Evolutionary conservation across 2,329 filamentous ascomycete species (phyloP).

Genomic region (Thermomyces lanuginosus): DNA sequence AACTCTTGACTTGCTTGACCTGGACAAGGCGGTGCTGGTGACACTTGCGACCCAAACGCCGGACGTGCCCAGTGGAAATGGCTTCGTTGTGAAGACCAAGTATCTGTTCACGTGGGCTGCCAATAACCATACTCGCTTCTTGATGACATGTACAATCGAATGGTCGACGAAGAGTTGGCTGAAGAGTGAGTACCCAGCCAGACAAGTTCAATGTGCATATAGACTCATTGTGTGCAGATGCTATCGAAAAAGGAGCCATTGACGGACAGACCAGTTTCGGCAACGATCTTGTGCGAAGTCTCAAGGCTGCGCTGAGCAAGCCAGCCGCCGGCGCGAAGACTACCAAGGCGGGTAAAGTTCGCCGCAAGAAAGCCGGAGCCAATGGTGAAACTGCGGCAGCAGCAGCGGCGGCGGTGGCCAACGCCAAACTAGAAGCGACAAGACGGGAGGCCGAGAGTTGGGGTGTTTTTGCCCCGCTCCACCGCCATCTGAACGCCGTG

Average conservation of each 20-base stretch:
- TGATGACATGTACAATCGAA: conserved; percentile 80
- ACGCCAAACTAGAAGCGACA: conserved; percentile 21
- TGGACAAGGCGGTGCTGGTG: conserved; percentile 76
- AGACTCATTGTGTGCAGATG: conserved; percentile 44
- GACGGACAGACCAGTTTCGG: conserved; percentile 77
- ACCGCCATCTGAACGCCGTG: conserved; percentile 51
- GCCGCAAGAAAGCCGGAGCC: conserved; percentile 35
- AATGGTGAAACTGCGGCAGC: conserved; percentile 19
- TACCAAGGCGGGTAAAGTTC: conserved; percentile 41
- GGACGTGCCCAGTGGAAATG: conserved; percentile 84
- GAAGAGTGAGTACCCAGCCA: conserved; percentile 47
- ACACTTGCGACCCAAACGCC: conserved; percentile 73
- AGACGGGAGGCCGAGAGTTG: conserved; percentile 40
- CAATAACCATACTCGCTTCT: conserved; percentile 65
- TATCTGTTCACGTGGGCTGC: conserved; percentile 92
- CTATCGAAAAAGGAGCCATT: conserved; percentile 88
- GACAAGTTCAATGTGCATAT: not conserved
- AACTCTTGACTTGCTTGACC: conserved; percentile 65
- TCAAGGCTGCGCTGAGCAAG: conserved; percentile 55
- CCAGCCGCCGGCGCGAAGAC: conserved; percentile 34
- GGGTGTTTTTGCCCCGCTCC: conserved; percentile 69
- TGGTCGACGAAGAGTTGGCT: conserved; percentile 98
- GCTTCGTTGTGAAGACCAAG: conserved; percentile 81
- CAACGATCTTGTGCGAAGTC: conserved; percentile 57
- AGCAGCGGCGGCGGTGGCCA: conserved; percentile 31